phyloP scores from a whole-genome alignment of 257 asterid species.

The Solanum chiquidenum region DNA sequence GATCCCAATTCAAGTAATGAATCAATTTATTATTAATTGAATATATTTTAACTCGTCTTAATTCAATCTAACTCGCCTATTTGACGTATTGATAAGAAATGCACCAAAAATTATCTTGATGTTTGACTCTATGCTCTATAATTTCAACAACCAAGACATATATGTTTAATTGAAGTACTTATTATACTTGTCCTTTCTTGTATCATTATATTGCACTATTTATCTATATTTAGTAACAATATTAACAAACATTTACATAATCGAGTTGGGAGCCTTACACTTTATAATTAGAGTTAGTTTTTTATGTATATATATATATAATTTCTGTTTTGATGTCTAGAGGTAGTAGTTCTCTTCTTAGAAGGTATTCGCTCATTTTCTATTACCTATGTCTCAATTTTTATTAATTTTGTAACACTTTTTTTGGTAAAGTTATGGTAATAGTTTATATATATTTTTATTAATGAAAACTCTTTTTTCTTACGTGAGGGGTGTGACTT shows the following conservation, averaged over 20 bases:
- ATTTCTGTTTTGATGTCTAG: background rate
- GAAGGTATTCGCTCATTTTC: no score
- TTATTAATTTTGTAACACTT: background rate
- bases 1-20: background rate
- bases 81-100: fast-evolving
- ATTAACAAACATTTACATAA: no score
- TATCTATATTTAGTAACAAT: background rate
- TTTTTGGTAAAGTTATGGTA: background rate
- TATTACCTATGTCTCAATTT: no score
- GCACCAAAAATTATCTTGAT: background rate
- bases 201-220: background rate
- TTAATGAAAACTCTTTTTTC: no score
- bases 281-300: no score
- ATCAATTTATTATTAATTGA: background rate
- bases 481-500: background rate
- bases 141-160: background rate
- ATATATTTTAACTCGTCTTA: background rate
- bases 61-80: background rate
- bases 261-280: no score
- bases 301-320: no score
- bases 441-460: no score
- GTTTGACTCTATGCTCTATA: background rate
- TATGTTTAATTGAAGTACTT: background rate
- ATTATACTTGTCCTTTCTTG: background rate
- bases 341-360: background rate